Base-by-base conservation (phyloP, 2,329 filamentous ascomycete species). In the Fusarium sp. region DNA sequence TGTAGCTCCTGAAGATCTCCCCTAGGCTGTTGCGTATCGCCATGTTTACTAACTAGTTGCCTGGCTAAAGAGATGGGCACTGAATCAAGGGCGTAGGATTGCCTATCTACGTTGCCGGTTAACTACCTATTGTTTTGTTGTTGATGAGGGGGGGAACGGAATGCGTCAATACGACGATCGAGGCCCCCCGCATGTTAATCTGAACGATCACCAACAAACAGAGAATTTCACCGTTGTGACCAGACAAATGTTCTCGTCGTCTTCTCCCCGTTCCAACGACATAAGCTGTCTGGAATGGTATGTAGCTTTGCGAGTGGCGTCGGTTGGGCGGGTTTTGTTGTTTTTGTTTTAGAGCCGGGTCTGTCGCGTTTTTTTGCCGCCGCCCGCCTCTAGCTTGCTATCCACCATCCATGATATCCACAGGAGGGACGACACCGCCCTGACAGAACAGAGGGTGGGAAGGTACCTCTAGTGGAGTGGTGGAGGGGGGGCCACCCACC, bases 271-370 rank as follows among this genome's bases (percentile, higher is more conserved):
- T 54, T 63, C 61, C 52, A 62, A 71, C 47, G 20, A 37, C 20
- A 16, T 14, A 40, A 40, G 18, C 35, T n/a, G 62, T 73, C 71
- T 71, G 70, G 67, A 63, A 54, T 58, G 22, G 35, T 57, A 67
- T 31, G 22, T 54, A 20, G n/a, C 18, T 14, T 14, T 27, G 35
- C 42, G 61, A 69, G 71, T 73, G 71, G 68, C 71, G 64, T 54
- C 62, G 71, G 31, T 14, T 14, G 11, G 31, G 34, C 54, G 45
- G 64, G n/a, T 27, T 22, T 52, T 59, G 61, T 61, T 74, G 61
- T 72, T 72, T 72, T 74, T 74, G 72, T 72, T 72, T 74, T 66
- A 72, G 72, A 31, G 24, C 27, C 40, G 58, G 22, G 31, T 35
- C 31, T 20, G 54, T 27, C 31, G 34, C 20, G 24, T 64, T 52